These are phyloP conservation scores for Luvunga scandens DNA, from an alignment of 345 rosid species.

Conservation along the genomic window DNA sequence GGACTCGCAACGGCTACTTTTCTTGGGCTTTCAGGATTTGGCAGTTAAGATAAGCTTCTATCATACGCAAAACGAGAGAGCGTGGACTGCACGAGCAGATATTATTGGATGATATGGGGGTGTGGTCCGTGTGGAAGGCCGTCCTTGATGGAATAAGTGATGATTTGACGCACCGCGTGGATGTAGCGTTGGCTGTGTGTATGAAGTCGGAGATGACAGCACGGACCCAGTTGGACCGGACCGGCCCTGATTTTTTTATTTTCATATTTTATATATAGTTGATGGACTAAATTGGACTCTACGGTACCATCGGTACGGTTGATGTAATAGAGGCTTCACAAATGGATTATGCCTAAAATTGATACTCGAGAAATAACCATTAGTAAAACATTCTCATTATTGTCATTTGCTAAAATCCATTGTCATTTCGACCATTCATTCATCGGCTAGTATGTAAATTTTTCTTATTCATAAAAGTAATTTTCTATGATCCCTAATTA, in stretches of 20 bases:
- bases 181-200: slow-evolving; percentile 5
- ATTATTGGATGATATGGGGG: neutral
- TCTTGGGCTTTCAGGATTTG: neutral
- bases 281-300: no score
- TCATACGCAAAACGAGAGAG: neutral
- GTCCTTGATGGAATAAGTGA: neutral
- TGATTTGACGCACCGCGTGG: slow-evolving; percentile 9
- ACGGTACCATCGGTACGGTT: neutral
- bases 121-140: no score
- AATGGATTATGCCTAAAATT: neutral
- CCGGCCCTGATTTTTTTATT: neutral
- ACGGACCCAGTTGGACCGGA: neutral
- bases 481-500: no score
- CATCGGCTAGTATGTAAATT: no score
- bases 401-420: no score
- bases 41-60: no score
- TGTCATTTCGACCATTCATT: no score
- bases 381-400: neutral
- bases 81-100: neutral
- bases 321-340: neutral
- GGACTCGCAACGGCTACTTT: slow-evolving; percentile 31
- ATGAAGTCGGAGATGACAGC: neutral
- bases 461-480: no score
- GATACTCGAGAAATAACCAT: neutral
- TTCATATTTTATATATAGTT: no score